phyloP scores from a whole-genome alignment of 2,329 filamentous ascomycete genomes.

The Penicillium sp. region DNA sequence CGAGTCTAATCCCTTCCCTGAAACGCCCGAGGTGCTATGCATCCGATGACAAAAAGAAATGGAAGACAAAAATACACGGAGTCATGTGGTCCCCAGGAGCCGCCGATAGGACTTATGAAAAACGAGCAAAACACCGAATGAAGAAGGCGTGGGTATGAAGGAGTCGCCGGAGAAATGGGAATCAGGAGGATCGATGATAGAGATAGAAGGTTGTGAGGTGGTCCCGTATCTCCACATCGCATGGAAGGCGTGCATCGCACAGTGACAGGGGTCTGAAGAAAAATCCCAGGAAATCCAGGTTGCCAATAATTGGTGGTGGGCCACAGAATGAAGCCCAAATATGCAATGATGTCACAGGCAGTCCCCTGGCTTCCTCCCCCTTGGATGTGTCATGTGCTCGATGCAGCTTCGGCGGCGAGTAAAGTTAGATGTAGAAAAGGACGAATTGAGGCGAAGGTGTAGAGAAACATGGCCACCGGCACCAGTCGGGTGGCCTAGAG shows the following conservation, averaged over 20 bases:
- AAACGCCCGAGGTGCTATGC: slow-evolving; percentile 37
- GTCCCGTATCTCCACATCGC: neutral
- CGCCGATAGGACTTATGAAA: slow-evolving; percentile 14
- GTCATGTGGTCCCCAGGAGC: slow-evolving; percentile 17
- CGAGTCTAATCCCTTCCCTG: slow-evolving; percentile 33
- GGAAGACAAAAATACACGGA: slow-evolving; percentile 22
- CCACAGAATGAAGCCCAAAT: slow-evolving; percentile 20
- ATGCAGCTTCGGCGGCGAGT: too few relatives aligned
- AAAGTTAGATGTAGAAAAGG: slow-evolving; percentile 7
- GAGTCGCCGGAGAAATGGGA: neutral
- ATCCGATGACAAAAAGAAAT: slow-evolving; percentile 29
- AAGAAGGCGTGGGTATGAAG: slow-evolving; percentile 7
- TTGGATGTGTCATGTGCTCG: too few relatives aligned
- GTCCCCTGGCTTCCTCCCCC: slow-evolving; percentile 16
- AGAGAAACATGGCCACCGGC: slow-evolving; percentile 14
- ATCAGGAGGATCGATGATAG: neutral
- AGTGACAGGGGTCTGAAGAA: slow-evolving; percentile 3
- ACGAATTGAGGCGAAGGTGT: slow-evolving; percentile 1
- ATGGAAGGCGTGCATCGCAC: neutral
- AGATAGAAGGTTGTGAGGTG: too few relatives aligned
- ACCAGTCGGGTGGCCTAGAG: slow-evolving; percentile 18
- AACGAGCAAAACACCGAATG: slow-evolving; percentile 16
- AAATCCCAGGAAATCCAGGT: slow-evolving; percentile 13
- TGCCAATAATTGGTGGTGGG: slow-evolving; percentile 24
- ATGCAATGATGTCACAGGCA: slow-evolving; percentile 29